Conservation (phyloP, 495 filamentous ascomycete species). For the Tuber brumale region DNA sequence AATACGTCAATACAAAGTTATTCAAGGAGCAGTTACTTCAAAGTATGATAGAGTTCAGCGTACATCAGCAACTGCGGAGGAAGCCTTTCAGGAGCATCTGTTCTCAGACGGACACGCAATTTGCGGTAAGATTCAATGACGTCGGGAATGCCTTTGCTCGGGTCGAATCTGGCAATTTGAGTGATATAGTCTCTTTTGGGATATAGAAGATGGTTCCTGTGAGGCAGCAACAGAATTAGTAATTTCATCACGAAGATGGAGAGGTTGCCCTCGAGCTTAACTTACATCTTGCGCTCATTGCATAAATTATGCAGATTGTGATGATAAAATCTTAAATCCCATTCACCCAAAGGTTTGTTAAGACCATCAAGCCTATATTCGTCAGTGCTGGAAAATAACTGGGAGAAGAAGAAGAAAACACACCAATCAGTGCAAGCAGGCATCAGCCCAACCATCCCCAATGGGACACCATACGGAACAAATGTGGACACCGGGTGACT, state of each 20-base stretch:
- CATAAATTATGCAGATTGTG: slow-evolving; percentile 65
- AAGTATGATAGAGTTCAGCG: slow-evolving; percentile 4
- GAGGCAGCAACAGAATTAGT: slow-evolving; percentile 15
- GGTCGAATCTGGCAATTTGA: slow-evolving; percentile 81
- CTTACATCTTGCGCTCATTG: slow-evolving; percentile 53
- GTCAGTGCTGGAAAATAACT: neutral
- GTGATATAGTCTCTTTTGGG: slow-evolving; percentile 71
- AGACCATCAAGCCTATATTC: slow-evolving; percentile 66
- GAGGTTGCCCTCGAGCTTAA: neutral
- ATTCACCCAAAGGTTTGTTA: slow-evolving; percentile 69
- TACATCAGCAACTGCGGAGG: slow-evolving; percentile 68
- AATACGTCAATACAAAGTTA: slow-evolving; percentile 9
- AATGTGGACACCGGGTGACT: slow-evolving; percentile 74
- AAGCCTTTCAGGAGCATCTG: slow-evolving; percentile 43
- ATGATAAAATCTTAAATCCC: slow-evolving; percentile 70
- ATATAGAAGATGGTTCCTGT: slow-evolving; percentile 58
- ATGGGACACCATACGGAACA: slow-evolving; percentile 62
- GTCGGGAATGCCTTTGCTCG: slow-evolving; percentile 75
- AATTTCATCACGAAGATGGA: neutral
- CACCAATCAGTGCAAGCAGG: slow-evolving; percentile 81
- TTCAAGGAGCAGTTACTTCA: neutral
- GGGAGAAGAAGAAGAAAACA: slow-evolving; percentile 11
- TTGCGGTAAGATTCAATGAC: slow-evolving; percentile 72
- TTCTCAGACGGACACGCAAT: slow-evolving; percentile 56
- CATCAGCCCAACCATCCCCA: slow-evolving; percentile 65